Conservation (phyloP, 495 filamentous ascomycete genomes). For the Cercophora scortea region DNA sequence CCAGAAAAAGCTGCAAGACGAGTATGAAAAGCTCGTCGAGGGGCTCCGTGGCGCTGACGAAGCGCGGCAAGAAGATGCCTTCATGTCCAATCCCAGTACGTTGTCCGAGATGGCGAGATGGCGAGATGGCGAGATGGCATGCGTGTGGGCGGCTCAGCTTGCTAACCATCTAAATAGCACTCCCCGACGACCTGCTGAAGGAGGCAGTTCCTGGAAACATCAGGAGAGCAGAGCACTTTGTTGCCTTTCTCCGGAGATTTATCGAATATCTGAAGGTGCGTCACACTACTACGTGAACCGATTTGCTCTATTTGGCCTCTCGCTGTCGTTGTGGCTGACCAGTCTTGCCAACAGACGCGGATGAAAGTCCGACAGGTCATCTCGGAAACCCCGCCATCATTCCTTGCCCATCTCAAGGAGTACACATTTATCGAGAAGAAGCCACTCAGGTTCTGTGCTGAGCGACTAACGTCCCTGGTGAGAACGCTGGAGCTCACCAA, state of each 20-base stretch:
- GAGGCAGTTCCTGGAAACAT: slow-evolving; percentile 98
- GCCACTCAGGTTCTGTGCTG: slow-evolving; percentile 88
- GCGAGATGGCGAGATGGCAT: neutral
- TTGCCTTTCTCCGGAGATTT: slow-evolving; percentile 89
- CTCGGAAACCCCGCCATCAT: slow-evolving; percentile 91
- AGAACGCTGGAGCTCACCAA: slow-evolving; percentile 93
- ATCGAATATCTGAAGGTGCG: slow-evolving; percentile 86
- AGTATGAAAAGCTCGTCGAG: slow-evolving; percentile 94
- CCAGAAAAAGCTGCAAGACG: slow-evolving; percentile 83
- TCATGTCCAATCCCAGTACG: slow-evolving; percentile 84
- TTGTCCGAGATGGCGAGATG: too few relatives aligned
- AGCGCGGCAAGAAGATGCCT: slow-evolving; percentile 83
- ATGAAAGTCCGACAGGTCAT: slow-evolving; percentile 98
- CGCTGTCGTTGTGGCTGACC: neutral
- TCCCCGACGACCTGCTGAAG: slow-evolving; percentile 75
- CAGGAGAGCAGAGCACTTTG: slow-evolving; percentile 90
- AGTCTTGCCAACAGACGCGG: slow-evolving; percentile 50
- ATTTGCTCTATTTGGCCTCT: too few relatives aligned
- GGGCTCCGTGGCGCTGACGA: slow-evolving; percentile 83
- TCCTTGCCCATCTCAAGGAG: slow-evolving; percentile 88
- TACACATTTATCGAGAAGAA: slow-evolving; percentile 97
- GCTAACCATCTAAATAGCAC: slow-evolving; percentile 28
- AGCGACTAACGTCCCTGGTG: slow-evolving; percentile 89
- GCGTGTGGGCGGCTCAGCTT: neutral
- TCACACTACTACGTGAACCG: too few relatives aligned